These are phyloP conservation scores for Bruguiera sexangula DNA, from an alignment of 345 rosid species.

Conservation along the genomic window DNA sequence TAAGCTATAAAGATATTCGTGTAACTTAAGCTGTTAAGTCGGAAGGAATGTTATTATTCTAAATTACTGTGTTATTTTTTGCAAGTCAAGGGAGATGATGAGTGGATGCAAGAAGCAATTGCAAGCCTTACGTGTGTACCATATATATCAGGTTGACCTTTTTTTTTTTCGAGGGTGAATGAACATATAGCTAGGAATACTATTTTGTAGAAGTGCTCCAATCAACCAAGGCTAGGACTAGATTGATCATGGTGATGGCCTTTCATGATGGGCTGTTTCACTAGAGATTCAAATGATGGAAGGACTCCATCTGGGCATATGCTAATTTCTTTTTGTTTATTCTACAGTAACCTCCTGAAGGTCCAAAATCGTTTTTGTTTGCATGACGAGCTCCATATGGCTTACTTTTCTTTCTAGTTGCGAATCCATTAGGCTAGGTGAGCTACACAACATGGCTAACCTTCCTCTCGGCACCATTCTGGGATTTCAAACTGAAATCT, in stretches of 20 bases:
- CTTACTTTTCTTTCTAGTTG: too few species aligned
- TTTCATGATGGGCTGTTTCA: constrained; percentile 5
- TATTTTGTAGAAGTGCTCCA: background rate
- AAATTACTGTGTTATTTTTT: background rate
- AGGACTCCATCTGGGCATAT: constrained; percentile 12
- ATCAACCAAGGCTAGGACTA: background rate
- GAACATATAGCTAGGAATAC: background rate
- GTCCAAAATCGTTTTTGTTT: constrained; percentile 5
- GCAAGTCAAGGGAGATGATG: constrained; percentile 60
- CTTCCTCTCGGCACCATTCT: too few species aligned
- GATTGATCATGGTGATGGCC: background rate
- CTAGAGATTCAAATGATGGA: constrained; percentile 8
- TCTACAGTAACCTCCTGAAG: background rate
- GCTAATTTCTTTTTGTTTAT: background rate
- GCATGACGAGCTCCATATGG: background rate
- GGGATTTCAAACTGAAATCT: too few species aligned
- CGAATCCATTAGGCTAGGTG: too few species aligned
- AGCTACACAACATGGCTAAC: too few species aligned
- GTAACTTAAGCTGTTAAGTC: too few species aligned
- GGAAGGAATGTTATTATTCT: too few species aligned
- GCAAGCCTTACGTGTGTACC: constrained; percentile 62
- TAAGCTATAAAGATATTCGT: too few species aligned
- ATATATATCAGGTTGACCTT: constrained; percentile 31
- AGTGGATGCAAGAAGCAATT: constrained; percentile 23
- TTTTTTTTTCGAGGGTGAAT: background rate